Evolutionary conservation across 768 basidiomycete genomes (phyloP), one percentile per base, ranked within the genome.

Genomic region (Tricholoma furcatifolium): DNA sequence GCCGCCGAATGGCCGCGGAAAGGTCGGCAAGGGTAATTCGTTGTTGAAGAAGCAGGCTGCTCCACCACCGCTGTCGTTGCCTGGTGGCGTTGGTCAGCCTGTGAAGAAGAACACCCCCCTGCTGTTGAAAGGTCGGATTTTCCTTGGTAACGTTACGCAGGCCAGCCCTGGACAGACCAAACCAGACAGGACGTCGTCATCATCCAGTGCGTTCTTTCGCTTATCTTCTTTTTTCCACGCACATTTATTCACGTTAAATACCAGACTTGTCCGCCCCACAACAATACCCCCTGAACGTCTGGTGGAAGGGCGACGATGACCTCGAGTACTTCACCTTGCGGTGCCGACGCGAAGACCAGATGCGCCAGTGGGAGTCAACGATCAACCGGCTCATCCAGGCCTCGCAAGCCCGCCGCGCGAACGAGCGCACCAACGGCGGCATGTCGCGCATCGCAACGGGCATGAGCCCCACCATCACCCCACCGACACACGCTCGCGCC

Each of bases 231-330:
- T 14, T 10, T 27, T 32, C 54, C 56, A 55, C 43, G 44, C 27
- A 44, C 34, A 20, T 47, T 10, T 51, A 40, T 43, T 49, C 4
- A 23, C 21, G 45, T 15, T 42, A 14, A 17, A 11, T 31, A 47
- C 15, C 55, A 83, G 82, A 76, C 21, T 74, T 79, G 23, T 72
- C 75, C 10, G 70, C 73, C 34, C 73, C 75, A 65, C 79, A 82
- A 20, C 77, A 84, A 62, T 85, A 91, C 65, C 85, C 91, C 7
- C 83, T 98, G 31, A 86, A 91, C 34, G 90, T 97, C 5, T 93
- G 87, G 81, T 98, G 94, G 94, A 86, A 89, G 63, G 93, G 93
- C 4, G 95, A 97, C 62, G 89, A 93, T 60, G 90, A 91, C 61
- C 74, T 93, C 38, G 97, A 98, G 62, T 93, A 83, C 63, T 98